Evolutionary conservation across 768 basidiomycete species (phyloP).

Genomic region (Suillus fuscotomentosus): DNA sequence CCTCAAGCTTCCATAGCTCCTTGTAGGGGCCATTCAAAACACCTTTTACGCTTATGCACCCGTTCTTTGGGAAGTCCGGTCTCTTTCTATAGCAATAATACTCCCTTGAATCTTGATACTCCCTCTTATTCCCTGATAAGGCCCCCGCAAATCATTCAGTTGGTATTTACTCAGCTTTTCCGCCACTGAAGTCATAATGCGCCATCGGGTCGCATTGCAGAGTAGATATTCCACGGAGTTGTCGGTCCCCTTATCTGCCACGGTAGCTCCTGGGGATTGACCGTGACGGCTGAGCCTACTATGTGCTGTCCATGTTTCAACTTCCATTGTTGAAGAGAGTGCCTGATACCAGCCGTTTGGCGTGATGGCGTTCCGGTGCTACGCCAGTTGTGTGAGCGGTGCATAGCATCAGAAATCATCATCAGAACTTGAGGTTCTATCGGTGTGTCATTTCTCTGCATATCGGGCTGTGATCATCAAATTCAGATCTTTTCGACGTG

Average conservation of each 20-base stretch:
- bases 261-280: background rate
- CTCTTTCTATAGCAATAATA: background rate
- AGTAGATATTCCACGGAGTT: background rate
- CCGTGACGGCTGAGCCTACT: background rate
- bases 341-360: background rate
- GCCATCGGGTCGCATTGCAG: background rate
- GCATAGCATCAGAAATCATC: background rate
- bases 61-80: background rate
- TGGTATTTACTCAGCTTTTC: background rate
- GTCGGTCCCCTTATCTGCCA: background rate
- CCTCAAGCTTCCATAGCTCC: background rate
- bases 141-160: background rate
- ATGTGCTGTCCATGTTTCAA: background rate
- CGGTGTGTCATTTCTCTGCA: slow-evolving; percentile 1
- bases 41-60: background rate
- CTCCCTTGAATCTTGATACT: background rate
- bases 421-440: background rate
- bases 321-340: background rate
- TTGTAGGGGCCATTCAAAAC: background rate
- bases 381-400: background rate
- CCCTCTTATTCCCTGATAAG: background rate
- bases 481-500: background rate
- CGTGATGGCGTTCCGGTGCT: background rate
- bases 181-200: background rate
- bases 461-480: background rate